Percentiles rank a stretch among this genome's conserved stretches.
phyloP scores from a whole-genome alignment of 441 rosid species.

The Brassica hybrid region DNA sequence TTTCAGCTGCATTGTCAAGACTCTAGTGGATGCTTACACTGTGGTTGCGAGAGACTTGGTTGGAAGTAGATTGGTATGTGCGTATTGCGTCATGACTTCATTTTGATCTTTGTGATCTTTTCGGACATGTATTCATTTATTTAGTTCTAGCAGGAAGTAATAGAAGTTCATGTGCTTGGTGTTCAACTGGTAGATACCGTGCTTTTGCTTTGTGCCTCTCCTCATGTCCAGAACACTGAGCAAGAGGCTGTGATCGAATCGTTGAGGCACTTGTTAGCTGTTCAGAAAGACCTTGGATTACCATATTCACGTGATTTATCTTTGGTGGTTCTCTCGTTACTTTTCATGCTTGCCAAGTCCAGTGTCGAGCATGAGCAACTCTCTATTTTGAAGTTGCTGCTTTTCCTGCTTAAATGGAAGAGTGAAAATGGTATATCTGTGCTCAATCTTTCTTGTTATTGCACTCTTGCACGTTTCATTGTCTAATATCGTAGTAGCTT shows the following conservation, averaged over 20 bases:
- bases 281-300: slow-evolving; percentile 73
- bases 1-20: slow-evolving; percentile 54
- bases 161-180: slow-evolving; percentile 67
- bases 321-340: slow-evolving; percentile 58
- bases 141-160: slow-evolving; percentile 48
- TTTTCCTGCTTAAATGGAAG: slow-evolving; percentile 79
- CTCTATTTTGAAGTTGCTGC: slow-evolving; percentile 66
- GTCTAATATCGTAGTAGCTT: not conserved
- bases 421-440: slow-evolving; percentile 58
- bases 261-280: slow-evolving; percentile 61
- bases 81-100: slow-evolving; percentile 21
- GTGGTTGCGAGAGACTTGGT: slow-evolving; percentile 69
- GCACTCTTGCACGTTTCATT: slow-evolving; percentile 23
- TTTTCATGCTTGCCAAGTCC: slow-evolving; percentile 61
- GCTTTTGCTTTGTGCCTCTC: slow-evolving; percentile 51
- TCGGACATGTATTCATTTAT: slow-evolving; percentile 18
- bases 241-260: slow-evolving; percentile 60
- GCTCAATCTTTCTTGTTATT: slow-evolving; percentile 28
- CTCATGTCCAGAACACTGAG: slow-evolving; percentile 49
- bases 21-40: slow-evolving; percentile 63
- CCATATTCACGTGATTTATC: slow-evolving; percentile 58
- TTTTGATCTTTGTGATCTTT: slow-evolving; percentile 5
- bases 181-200: slow-evolving; percentile 64
- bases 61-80: slow-evolving; percentile 60
- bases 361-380: slow-evolving; percentile 89